Base-by-base conservation (phyloP, 192 early-diverging fungal species). In the Backusella mclennaniae region DNA sequence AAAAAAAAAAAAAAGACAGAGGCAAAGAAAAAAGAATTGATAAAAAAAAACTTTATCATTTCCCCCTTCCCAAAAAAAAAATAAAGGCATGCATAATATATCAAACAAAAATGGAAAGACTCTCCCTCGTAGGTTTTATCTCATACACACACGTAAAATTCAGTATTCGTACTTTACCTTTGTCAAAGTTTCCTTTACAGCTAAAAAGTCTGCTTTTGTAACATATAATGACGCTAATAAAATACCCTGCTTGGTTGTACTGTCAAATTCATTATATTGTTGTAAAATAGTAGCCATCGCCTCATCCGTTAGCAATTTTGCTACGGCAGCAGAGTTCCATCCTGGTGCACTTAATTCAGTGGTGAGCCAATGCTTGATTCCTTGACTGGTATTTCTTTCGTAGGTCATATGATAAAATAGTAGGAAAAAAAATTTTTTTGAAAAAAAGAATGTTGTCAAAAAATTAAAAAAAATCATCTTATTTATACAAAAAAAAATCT, bases 151-250 rank as follows among this genome's bases (percentile, higher is more conserved):
- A 46, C 26, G 19, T 42, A 11, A 74, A 56, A 46, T 29, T 23
- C 3, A 26, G 26, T 63, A 29, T 63, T 29, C 1, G 71, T n/a
- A 46, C 69, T 33, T 77, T 69, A 81, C 80, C 80, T 74, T 77
- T 7, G 70, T 81, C 6, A 73, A 59, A 52, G 49, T 69, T 15
- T 76, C 66, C 9, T 35, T 41, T 2, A 81, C 36, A n/a, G 36
- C 29, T 5, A 52, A 39, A n/a, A 77, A 52, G 17, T 81, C 73
- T 1, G 52, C 73, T 53, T 77, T 77, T 21, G 53, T 73, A 21
- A 81, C 69, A 59, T 73, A 77, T 23, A 81, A 21, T n/a, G 73
- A 35, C 3, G 80, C 44, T 23, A 81, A 81, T 11, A 81, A 67
- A 46, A 81, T 70, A 15, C 76, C 80, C n/a, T 77, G 72, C 63